Evolutionary conservation across 2,329 filamentous ascomycete species (phyloP), one percentile per base, ranked within the genome.

Genomic region (Aspergillus eucalypticola): DNA sequence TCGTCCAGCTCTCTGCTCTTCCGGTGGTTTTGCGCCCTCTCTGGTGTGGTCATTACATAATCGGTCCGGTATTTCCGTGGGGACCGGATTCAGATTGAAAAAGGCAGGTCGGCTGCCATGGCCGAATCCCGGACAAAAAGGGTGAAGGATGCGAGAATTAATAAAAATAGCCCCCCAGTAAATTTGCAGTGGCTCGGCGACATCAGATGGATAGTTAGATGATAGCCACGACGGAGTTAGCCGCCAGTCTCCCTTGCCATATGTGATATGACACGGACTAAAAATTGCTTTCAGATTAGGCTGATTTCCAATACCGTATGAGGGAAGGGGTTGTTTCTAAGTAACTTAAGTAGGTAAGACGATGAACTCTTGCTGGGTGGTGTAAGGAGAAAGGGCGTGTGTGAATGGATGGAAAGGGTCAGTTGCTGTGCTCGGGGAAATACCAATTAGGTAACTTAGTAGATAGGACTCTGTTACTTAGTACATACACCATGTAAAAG

Each of bases 21-120:
- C 27, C 23, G 41, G 17, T 21, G 29, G 8, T 32, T 55, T 29
- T 23, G 5, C 11, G 5, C 25, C 13, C 10, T 46, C 44, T 13
- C 29, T n/a, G 15, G 46, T 29, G 23, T 35, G 32, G 10, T 2
- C 8, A 32, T 56, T 56, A 56, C 54, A 39, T 56, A 56, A 56
- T 44, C 46, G 46, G 58, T 38, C 58, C 54, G 60, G 58, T 39
- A 41, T 27, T 50, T 50, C 46, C 46, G 46, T 27, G 46, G 46
- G 11, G 32, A 35, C 32, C 32, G 32, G 32, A 35, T 35, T 35
- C 32, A 35, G 32, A 35, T 35, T 35, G 11, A 35, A 35, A 35
- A 35, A 35, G 32, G 41, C 17, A 42, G 39, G 39, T 19, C 39
- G 39, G 39, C 39, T 17, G 17, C 39, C n/a, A 42, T 19, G 15